Conservation (phyloP, 225 moss, liverwort and hornwort genomes). For the Pseudoscleropodium purum region DNA sequence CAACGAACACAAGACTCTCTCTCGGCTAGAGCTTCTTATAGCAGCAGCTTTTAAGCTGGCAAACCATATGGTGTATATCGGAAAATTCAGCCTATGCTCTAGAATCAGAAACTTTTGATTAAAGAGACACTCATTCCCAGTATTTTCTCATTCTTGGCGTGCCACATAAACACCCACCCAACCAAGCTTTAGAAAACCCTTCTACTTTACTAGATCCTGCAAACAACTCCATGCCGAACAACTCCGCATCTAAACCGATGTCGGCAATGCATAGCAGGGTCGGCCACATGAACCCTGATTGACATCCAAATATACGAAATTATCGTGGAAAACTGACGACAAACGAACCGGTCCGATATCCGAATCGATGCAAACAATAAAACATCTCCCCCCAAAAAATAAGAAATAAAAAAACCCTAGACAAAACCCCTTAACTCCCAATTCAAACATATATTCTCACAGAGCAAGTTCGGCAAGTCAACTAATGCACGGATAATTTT, state of each 20-base stretch:
- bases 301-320: neutral
- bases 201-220: neutral
- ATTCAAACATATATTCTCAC: neutral
- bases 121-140: neutral
- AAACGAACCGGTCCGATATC: neutral
- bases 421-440: neutral
- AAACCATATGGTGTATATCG: neutral
- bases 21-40: accelerated
- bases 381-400: neutral
- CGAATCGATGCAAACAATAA: neutral
- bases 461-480: neutral
- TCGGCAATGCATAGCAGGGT: neutral
- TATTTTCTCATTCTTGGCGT: neutral
- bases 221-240: neutral
- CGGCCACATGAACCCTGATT: neutral
- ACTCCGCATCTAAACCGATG: neutral
- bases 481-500: neutral
- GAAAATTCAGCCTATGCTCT: accelerated
- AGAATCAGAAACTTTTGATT: neutral
- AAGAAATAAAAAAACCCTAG: neutral
- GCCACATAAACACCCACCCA: too few species aligned
- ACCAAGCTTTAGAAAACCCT: neutral
- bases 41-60: accelerated
- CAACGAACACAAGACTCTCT: neutral
- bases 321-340: neutral